Evolutionary conservation across 768 basidiomycete genomes (phyloP).

Genomic region (Cystoderma amianthinum): DNA sequence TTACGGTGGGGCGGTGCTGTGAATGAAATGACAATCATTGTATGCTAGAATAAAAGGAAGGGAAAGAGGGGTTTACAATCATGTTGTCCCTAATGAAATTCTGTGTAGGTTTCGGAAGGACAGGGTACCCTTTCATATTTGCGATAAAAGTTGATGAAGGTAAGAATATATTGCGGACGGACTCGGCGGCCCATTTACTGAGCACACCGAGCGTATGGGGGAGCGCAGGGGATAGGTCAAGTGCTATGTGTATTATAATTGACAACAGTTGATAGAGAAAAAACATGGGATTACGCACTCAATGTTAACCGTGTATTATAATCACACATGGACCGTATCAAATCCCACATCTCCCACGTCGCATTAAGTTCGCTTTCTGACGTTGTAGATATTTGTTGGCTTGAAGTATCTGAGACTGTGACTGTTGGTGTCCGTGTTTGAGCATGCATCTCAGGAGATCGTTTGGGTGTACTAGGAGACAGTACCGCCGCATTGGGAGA

Average conservation of each 20-base stretch:
- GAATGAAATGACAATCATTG: constrained; percentile 12
- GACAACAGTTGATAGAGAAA: no score
- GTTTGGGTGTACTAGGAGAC: no score
- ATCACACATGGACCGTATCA: constrained; percentile 83
- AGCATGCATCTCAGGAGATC: no score
- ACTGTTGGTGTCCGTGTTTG: constrained; percentile 13
- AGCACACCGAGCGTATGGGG: constrained; percentile 73
- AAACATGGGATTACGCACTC: constrained; percentile 36
- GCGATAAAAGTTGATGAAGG: constrained; percentile 91
- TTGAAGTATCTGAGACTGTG: constrained; percentile 24
- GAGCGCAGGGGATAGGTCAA: constrained; percentile 86
- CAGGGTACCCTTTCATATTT: constrained; percentile 95
- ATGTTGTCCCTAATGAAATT: constrained; percentile 86
- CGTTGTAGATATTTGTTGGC: constrained; percentile 24
- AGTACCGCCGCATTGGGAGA: constrained; percentile 5
- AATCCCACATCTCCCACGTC: constrained; percentile 99
- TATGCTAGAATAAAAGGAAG: constrained; percentile 4
- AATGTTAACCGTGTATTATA: constrained; percentile 70
- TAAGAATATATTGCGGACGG: constrained; percentile 82
- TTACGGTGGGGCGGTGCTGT: constrained; percentile 80
- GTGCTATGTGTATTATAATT: no score
- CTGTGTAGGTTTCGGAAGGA: constrained; percentile 90
- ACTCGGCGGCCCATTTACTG: constrained; percentile 89
- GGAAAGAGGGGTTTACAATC: constrained; percentile 46
- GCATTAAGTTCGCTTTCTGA: constrained; percentile 56